Evolutionary conservation across 1,139 yeast species (phyloP).

Genomic region (Schizosaccharomyces versatilis): DNA sequence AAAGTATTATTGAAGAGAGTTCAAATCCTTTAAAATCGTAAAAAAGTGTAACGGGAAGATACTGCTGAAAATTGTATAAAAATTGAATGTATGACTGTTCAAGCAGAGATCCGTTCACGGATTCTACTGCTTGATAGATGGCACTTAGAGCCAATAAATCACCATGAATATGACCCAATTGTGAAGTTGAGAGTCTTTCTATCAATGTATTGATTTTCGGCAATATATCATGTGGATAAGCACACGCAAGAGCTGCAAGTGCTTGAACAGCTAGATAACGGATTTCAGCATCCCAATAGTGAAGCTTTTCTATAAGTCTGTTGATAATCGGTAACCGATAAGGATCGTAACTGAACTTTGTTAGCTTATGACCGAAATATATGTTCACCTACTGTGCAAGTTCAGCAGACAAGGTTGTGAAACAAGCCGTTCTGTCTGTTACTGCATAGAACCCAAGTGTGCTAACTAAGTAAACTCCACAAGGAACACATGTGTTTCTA

Average conservation of each 20-base stretch:
- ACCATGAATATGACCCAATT: not conserved
- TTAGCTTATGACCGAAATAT: not conserved
- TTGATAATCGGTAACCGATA: too few relatives aligned
- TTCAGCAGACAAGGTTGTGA: not conserved
- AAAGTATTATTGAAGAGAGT: too few relatives aligned
- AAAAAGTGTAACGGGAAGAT: too few relatives aligned
- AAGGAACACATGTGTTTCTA: slow-evolving; percentile 43
- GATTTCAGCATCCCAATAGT: not conserved
- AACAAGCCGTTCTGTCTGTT: not conserved
- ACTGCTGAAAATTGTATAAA: too few relatives aligned
- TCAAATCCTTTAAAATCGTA: too few relatives aligned
- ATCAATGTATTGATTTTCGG: not conserved
- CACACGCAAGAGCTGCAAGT: not conserved
- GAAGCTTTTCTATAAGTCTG: not conserved
- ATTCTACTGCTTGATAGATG: not conserved
- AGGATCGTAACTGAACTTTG: too few relatives aligned
- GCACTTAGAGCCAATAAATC: not conserved
- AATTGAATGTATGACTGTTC: too few relatives aligned
- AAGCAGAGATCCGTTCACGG: too few relatives aligned
- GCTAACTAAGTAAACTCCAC: slow-evolving; percentile 23
- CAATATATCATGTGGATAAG: not conserved
- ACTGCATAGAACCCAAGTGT: not conserved
- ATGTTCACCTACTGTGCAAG: not conserved
- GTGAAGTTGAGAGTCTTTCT: not conserved
- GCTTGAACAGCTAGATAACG: not conserved